Conservation (phyloP, 305 asterid genomes). For the Plantago coronopus region DNA sequence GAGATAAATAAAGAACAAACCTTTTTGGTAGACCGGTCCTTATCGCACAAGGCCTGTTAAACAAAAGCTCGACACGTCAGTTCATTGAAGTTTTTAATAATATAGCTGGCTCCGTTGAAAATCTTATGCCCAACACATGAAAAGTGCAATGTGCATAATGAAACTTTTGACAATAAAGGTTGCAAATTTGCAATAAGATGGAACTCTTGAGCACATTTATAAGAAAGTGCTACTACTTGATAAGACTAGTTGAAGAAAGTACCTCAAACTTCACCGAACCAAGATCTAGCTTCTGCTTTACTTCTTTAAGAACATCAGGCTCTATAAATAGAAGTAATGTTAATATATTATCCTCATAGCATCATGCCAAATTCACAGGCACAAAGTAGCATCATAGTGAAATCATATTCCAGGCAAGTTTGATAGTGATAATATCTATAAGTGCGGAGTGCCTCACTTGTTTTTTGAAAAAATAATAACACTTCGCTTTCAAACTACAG, state of each 20-base stretch:
- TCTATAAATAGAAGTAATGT: conserved; percentile 46
- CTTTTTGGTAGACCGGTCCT: conserved; percentile 85
- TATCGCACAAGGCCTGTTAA: conserved; percentile 78
- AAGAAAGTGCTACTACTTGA: background rate
- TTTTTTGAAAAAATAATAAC: too few species aligned
- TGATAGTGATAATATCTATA: background rate
- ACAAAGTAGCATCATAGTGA: background rate
- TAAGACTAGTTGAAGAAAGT: conserved; percentile 16
- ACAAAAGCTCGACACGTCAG: conserved; percentile 20
- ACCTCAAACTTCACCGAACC: conserved; percentile 98
- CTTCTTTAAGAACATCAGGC: conserved; percentile 95
- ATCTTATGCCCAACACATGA: background rate
- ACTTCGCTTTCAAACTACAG: too few species aligned
- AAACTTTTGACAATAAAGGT: background rate
- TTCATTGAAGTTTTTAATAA: conserved; percentile 18
- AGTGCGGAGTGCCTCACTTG: background rate
- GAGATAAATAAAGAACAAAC: conserved; percentile 26
- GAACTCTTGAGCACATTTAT: background rate
- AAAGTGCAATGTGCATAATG: background rate
- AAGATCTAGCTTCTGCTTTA: conserved; percentile 87
- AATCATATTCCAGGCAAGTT: background rate
- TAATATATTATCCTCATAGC: conserved; percentile 8
- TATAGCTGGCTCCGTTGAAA: background rate
- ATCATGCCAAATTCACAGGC: background rate
- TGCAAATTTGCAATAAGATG: background rate